A percentile compares a stretch with the other conserved stretches of the same genome.
phyloP scores from a whole-genome alignment of 768 basidiomycete genomes.

The Kwoniella newhampshirensis region DNA sequence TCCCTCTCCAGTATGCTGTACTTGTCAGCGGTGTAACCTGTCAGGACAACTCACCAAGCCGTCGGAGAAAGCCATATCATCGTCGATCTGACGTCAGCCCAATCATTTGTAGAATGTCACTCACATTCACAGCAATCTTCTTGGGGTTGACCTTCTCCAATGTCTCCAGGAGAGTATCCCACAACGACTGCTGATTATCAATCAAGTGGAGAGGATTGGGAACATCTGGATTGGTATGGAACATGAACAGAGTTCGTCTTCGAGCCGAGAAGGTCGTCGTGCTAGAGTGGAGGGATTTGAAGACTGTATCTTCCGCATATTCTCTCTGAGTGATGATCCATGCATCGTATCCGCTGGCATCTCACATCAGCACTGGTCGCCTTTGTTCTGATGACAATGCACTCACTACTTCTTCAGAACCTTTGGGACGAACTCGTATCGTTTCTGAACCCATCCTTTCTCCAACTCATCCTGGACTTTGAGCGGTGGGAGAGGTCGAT shows the following conservation, averaged over 20 bases:
- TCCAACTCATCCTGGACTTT: constrained; percentile 29
- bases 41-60: constrained; percentile 51
- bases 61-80: constrained; percentile 58
- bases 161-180: constrained; percentile 56
- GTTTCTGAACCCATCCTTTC: constrained; percentile 42
- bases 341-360: constrained; percentile 29
- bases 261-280: constrained; percentile 59
- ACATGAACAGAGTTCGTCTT: constrained; percentile 59
- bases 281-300: constrained; percentile 59
- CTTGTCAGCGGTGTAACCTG: constrained; percentile 1
- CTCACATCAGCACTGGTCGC: not conserved
- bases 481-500: constrained; percentile 24
- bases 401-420: constrained; percentile 57
- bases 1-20: constrained; percentile 57
- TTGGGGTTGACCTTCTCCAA: constrained; percentile 55
- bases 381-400: constrained; percentile 51
- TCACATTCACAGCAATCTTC: constrained; percentile 58
- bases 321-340: constrained; percentile 57
- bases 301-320: constrained; percentile 61
- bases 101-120: constrained; percentile 33
- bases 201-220: constrained; percentile 59
- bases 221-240: constrained; percentile 57
- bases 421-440: constrained; percentile 56
- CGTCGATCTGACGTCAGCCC: constrained; percentile 25
- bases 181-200: constrained; percentile 60